Percentiles rank a stretch among this genome's conserved stretches.
phyloP scores from a whole-genome alignment of 2,329 filamentous ascomycete genomes.

The Cordyceps farinosa region DNA sequence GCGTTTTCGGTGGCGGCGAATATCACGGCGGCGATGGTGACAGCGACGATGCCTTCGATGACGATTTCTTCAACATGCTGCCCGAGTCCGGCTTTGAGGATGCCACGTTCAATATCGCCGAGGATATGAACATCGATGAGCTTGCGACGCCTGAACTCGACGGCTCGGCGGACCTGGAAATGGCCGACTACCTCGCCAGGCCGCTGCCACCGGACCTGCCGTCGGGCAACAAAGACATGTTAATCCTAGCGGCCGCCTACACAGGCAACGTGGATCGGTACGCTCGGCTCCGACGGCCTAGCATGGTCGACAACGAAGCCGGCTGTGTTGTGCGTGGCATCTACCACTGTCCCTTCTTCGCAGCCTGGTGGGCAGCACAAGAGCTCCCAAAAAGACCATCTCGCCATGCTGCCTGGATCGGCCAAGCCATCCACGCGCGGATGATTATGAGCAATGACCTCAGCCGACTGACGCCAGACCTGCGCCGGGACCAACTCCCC shows the following conservation, averaged over 20 bases:
- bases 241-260: slow-evolving; percentile 37
- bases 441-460: slow-evolving; percentile 30
- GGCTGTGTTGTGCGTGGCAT: slow-evolving; percentile 32
- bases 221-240: slow-evolving; percentile 33
- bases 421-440: slow-evolving; percentile 25
- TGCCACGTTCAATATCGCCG: slow-evolving; percentile 20
- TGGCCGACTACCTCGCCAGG: background rate
- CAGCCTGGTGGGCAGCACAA: slow-evolving; percentile 29
- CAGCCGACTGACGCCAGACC: slow-evolving; percentile 16
- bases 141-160: background rate
- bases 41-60: background rate
- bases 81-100: background rate
- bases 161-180: background rate
- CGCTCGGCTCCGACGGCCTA: slow-evolving; percentile 31
- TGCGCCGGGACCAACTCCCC: background rate
- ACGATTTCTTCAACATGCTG: background rate
- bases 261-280: slow-evolving; percentile 39
- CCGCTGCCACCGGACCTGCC: slow-evolving; percentile 37
- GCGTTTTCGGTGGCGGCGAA: background rate
- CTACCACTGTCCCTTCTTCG: slow-evolving; percentile 37
- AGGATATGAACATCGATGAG: slow-evolving; percentile 10
- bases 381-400: background rate
- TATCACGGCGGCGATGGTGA: too few relatives aligned
- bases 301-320: slow-evolving; percentile 25
- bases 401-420: background rate